These are phyloP conservation scores for Euptelea pleiosperma DNA, from an alignment of 164 flowering plant species.

Conservation along the genomic window DNA sequence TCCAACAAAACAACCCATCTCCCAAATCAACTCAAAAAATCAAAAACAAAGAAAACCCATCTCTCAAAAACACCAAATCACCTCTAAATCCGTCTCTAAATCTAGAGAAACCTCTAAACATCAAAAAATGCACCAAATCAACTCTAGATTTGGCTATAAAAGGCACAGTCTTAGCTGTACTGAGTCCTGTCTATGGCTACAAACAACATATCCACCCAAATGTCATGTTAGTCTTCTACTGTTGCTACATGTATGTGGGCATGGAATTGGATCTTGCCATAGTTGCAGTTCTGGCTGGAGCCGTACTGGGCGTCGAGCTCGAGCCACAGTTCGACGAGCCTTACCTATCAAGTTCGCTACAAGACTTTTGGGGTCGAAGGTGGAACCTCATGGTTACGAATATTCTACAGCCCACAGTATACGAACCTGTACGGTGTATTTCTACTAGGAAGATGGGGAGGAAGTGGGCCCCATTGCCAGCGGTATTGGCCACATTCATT, in stretches of 20 bases:
- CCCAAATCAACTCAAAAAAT: too few species aligned
- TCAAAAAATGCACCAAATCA: background rate
- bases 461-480: slow-evolving; percentile 24
- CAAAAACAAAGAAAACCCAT: background rate
- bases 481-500: slow-evolving; percentile 23
- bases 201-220: slow-evolving; percentile 10
- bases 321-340: slow-evolving; percentile 59
- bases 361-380: slow-evolving; percentile 56
- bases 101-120: slow-evolving; percentile 17
- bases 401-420: slow-evolving; percentile 44
- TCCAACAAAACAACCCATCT: slow-evolving; percentile 16
- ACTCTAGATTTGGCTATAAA: slow-evolving; percentile 12
- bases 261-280: slow-evolving; percentile 30
- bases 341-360: slow-evolving; percentile 44
- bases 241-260: slow-evolving; percentile 24
- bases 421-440: slow-evolving; percentile 19
- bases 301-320: slow-evolving; percentile 36
- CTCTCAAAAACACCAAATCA: too few species aligned
- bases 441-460: slow-evolving; percentile 12
- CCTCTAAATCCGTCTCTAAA: too few species aligned
- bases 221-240: slow-evolving; percentile 14
- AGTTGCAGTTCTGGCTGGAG: slow-evolving; percentile 16
- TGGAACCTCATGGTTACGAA: slow-evolving; percentile 30
- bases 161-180: background rate
- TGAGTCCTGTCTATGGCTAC: slow-evolving; percentile 7